These are phyloP conservation scores for Cornus kousa DNA, from an alignment of 148 eudicot species.

Conservation along the genomic window DNA sequence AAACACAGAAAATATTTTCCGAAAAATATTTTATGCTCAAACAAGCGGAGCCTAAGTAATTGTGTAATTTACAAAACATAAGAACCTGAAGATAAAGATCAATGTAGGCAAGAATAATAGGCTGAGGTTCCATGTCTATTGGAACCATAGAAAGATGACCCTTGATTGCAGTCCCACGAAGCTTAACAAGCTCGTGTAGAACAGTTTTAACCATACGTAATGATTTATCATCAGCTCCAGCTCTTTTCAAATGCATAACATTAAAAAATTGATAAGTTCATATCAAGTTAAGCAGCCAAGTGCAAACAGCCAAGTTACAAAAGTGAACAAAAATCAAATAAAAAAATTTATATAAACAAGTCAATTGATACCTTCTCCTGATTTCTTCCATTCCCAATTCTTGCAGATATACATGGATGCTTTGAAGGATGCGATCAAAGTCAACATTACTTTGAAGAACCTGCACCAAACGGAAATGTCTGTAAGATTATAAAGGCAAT, in stretches of 20 bases:
- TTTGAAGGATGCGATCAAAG: slow-evolving; percentile 90
- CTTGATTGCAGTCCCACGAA: slow-evolving; percentile 93
- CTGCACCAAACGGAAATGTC: slow-evolving; percentile 36
- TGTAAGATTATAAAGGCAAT: background rate
- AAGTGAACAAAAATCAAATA: background rate
- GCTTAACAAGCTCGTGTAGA: slow-evolving; percentile 96
- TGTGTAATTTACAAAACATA: background rate
- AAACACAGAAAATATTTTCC: too few species aligned
- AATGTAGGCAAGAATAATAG: slow-evolving; percentile 95
- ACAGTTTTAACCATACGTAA: slow-evolving; percentile 98
- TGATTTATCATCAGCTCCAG: slow-evolving; percentile 98
- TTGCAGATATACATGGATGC: slow-evolving; percentile 93
- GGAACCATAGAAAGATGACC: slow-evolving; percentile 97
- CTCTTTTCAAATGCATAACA: slow-evolving; percentile 39
- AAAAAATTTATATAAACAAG: background rate
- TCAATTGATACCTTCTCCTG: slow-evolving; percentile 67
- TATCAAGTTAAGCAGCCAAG: background rate
- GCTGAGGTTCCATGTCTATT: slow-evolving; percentile 93
- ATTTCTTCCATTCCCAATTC: slow-evolving; percentile 98
- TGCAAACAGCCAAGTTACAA: background rate
- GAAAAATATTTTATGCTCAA: too few species aligned
- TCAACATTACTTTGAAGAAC: slow-evolving; percentile 96
- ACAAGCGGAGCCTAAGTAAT: slow-evolving; percentile 8
- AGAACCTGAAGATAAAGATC: slow-evolving; percentile 96
- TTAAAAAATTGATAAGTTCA: background rate